Evolutionary conservation across 495 filamentous ascomycete genomes (phyloP).

Genomic region (Daldinia decipiens): DNA sequence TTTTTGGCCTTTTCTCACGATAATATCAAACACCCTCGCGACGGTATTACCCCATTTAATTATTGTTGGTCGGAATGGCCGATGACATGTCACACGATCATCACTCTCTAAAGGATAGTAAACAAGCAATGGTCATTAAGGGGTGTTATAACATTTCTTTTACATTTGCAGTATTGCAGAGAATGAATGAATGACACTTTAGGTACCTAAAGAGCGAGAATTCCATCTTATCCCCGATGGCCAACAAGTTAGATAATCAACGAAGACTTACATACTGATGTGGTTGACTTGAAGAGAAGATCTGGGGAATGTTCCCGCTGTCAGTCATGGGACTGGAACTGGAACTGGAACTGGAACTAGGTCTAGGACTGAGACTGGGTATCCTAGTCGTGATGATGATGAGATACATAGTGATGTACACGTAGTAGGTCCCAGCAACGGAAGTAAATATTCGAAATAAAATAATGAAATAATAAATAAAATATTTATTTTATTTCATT

Average conservation of each 20-base stretch:
- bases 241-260: not conserved
- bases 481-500: conserved; percentile 1
- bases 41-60: conserved; percentile 13
- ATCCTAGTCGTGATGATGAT: not conserved
- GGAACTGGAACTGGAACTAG: not conserved
- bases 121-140: not conserved
- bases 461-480: not conserved
- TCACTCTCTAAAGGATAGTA: conserved; percentile 1
- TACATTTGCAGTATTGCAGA: not conserved
- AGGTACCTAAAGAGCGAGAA: not conserved
- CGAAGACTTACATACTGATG: not conserved
- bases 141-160: not conserved
- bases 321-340: not conserved
- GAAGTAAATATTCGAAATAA: not conserved
- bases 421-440: not conserved
- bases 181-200: not conserved
- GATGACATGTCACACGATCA: conserved; percentile 26
- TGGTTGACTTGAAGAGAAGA: conserved; percentile 1
- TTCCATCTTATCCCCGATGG: not conserved
- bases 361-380: not conserved
- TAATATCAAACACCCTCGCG: not conserved
- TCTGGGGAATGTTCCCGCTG: conserved; percentile 7
- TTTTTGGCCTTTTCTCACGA: not conserved
- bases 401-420: conserved; percentile 1
- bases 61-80: conserved; percentile 11